Percentiles rank a stretch among this genome's conserved stretches.
Conservation (phyloP, 257 asterid genomes). For the Solanum dulcamara region DNA sequence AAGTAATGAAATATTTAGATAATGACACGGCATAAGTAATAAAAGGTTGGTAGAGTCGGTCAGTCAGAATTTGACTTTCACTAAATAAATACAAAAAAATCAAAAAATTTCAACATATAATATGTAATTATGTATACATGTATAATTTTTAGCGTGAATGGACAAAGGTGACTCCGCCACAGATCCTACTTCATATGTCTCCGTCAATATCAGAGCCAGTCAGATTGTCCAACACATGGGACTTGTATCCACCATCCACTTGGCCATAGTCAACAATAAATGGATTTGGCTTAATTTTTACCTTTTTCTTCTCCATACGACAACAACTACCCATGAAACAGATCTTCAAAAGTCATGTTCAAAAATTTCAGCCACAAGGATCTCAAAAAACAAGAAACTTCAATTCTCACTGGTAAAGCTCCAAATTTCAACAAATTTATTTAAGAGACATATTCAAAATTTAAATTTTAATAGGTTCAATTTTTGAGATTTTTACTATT, state of each 20-base stretch:
- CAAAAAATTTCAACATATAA: not conserved
- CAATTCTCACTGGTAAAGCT: not conserved
- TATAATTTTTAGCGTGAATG: not conserved
- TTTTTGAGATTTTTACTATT: not conserved
- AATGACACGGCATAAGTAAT: not conserved
- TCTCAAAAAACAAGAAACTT: not conserved
- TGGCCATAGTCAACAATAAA: not conserved
- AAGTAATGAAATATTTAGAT: not conserved
- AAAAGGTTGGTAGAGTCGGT: no score
- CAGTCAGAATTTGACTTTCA: not conserved
- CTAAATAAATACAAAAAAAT: not conserved
- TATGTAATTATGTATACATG: not conserved
- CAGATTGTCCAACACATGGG: not conserved
- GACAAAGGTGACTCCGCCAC: not conserved
- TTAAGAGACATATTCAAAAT: not conserved
- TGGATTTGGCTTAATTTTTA: conserved; percentile 22
- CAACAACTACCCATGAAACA: conserved; percentile 26
- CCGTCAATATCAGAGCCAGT: not conserved
- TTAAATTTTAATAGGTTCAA: no score
- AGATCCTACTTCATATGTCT: not conserved
- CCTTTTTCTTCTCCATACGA: conserved; percentile 14
- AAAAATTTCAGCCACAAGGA: not conserved
- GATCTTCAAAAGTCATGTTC: not conserved
- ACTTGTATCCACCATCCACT: not conserved
- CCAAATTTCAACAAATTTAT: not conserved